These are phyloP conservation scores for Leccinum uliginosum DNA, from an alignment of 768 basidiomycete genomes.

Conservation along the genomic window DNA sequence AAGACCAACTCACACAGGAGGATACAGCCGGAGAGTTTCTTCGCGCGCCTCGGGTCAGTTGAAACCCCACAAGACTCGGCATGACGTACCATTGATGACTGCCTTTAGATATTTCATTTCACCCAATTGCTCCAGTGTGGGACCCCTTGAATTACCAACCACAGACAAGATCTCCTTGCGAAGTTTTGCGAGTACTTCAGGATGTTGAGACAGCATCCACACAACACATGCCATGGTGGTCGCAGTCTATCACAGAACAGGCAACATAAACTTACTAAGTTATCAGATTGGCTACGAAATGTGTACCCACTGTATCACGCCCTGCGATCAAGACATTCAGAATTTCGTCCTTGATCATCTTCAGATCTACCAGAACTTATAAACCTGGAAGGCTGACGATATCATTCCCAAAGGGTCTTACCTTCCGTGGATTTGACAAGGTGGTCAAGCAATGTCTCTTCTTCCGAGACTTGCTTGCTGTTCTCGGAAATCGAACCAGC, in stretches of 20 bases:
- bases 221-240: conserved; percentile 27
- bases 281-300: not conserved
- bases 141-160: conserved; percentile 25
- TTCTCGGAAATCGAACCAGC: conserved; percentile 16
- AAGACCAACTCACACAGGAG: conserved; percentile 27
- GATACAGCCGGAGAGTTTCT: conserved; percentile 31
- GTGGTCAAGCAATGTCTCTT: not conserved
- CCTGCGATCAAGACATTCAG: not conserved
- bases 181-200: conserved; percentile 26
- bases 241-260: conserved; percentile 22
- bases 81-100: conserved; percentile 31
- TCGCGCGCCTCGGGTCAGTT: conserved; percentile 1
- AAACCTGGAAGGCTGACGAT: not conserved
- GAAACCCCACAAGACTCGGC: not conserved
- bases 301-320: not conserved
- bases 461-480: not conserved
- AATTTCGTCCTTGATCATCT: not conserved
- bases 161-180: conserved; percentile 28
- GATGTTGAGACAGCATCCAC: conserved; percentile 29
- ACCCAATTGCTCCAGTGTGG: conserved; percentile 29
- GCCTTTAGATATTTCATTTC: conserved; percentile 40
- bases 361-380: not conserved
- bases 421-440: not conserved
- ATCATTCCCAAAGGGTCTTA: not conserved
- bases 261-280: not conserved